Percentiles rank a stretch among this genome's conserved stretches.
phyloP scores from a whole-genome alignment of 768 basidiomycete genomes.

The Suillus clintonianus region DNA sequence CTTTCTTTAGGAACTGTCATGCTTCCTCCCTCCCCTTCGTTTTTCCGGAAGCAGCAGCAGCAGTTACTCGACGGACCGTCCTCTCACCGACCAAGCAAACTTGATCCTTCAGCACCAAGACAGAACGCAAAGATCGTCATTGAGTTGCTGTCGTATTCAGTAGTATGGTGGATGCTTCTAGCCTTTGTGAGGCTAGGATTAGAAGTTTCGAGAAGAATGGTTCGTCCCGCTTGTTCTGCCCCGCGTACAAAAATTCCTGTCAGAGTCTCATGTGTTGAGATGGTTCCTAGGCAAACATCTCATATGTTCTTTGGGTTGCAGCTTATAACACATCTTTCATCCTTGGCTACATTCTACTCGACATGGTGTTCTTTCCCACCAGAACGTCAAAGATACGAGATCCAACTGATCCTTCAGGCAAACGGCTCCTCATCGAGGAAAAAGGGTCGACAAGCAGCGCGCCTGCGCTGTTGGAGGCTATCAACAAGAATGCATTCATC shows the following conservation, averaged over 20 bases:
- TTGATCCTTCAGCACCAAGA: constrained; percentile 39
- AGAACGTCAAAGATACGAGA: constrained; percentile 31
- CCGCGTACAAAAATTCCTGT: background rate
- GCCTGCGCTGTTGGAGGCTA: constrained; percentile 67
- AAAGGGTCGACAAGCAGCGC: constrained; percentile 26
- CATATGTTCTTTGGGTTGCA: constrained; percentile 87
- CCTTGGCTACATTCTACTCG: constrained; percentile 76
- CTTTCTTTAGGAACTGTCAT: constrained; percentile 79
- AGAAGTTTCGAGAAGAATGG: constrained; percentile 62
- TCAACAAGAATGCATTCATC: constrained; percentile 79
- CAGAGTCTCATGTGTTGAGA: background rate
- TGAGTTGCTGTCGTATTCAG: constrained; percentile 74
- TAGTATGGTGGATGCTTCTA: constrained; percentile 76
- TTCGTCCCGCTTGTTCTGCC: constrained; percentile 34
- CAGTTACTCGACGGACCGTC: constrained; percentile 15
- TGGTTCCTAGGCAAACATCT: constrained; percentile 69
- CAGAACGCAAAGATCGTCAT: constrained; percentile 74
- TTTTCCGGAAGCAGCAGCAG: constrained; percentile 56
- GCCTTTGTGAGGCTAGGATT: constrained; percentile 35
- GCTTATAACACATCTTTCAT: constrained; percentile 90
- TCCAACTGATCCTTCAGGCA: constrained; percentile 22
- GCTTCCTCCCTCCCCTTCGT: constrained; percentile 76
- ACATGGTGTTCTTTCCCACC: constrained; percentile 66
- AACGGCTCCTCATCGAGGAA: constrained; percentile 27
- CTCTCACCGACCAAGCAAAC: constrained; percentile 2